A percentile compares a stretch with the other conserved stretches of the same genome.
These are phyloP conservation scores for Elaphomyces granulatus DNA, from an alignment of 495 filamentous ascomycete species.

Conservation along the genomic window DNA sequence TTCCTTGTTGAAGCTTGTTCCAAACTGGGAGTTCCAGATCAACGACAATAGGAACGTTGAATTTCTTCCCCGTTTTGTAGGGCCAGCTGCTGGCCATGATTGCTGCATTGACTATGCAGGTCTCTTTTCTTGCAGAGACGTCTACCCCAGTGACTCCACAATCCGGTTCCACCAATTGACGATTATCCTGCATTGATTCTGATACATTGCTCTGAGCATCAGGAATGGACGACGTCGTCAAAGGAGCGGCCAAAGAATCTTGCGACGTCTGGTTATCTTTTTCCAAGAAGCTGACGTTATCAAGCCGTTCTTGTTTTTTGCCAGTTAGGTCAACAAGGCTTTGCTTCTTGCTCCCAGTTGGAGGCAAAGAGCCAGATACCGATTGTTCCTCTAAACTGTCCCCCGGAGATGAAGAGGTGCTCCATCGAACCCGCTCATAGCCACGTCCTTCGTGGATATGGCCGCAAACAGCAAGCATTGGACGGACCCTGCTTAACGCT, in stretches of 20 bases:
- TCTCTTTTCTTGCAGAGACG: conserved; percentile 44
- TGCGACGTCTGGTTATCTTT: conserved; percentile 1
- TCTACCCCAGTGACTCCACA: conserved; percentile 13
- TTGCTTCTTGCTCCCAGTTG: conserved; percentile 39
- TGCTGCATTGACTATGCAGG: conserved; percentile 63
- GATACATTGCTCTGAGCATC: background rate
- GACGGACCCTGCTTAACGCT: conserved; percentile 25
- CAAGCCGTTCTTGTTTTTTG: conserved; percentile 27
- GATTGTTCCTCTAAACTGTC: conserved; percentile 1
- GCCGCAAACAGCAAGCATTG: conserved; percentile 32
- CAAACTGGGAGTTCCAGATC: conserved; percentile 59
- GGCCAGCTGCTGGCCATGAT: conserved; percentile 56
- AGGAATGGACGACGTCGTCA: background rate
- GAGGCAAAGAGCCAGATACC: conserved; percentile 13
- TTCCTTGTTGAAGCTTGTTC: too few species aligned
- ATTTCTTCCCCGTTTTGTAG: conserved; percentile 40
- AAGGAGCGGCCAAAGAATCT: conserved; percentile 1
- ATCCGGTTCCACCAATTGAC: background rate
- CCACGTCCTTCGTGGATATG: conserved; percentile 38
- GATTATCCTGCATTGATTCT: background rate
- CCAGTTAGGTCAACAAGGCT: conserved; percentile 42
- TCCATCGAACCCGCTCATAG: conserved; percentile 30
- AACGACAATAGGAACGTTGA: conserved; percentile 65
- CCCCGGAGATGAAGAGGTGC: conserved; percentile 1
- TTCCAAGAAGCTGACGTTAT: conserved; percentile 22